Base-by-base conservation (phyloP, 495 filamentous ascomycete species). In the Aspergillus ellipticus region DNA sequence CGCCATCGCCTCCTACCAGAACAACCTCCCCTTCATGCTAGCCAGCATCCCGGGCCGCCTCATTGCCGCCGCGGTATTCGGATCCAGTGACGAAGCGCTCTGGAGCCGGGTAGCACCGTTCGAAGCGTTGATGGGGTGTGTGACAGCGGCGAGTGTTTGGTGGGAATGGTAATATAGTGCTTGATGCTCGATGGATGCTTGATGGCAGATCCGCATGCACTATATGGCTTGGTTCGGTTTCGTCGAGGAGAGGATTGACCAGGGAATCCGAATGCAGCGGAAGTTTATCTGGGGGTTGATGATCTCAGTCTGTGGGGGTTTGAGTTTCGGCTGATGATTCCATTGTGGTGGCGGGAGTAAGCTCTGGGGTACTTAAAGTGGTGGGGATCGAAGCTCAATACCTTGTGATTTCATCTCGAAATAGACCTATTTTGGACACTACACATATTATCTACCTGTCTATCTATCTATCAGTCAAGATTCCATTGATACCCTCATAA, bases 1-100 rank as follows among this genome's bases (percentile, higher is more conserved):
- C 49, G 53, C 57, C 2, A 57, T 67, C 22, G 59, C 65, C 6
- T 42, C 62, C 0, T 67, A 59, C 22, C 65, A 67, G 41, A 60
- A 67, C 37, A 65, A 67, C 31, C 58, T 61, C 35, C 62, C 65
- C 0, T 58, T 67, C 51, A 65, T 67, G 62, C 37, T 62, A 9
- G 57, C 49, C 6, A 47, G 59, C 0, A 39, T 67, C 7, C 62
- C 65, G n/a, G 65, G 65, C 0, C 54, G 65, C 21, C 22, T 67
- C 0, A 24, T 67, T 26, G 65, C 62, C 0, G 55, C 60, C 1
- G 42, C 60, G 9, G 65, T 67, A 2, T 65, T 67, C 52, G 15
- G 55, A 35, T 47, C 50, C 2, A 48, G 31, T 43, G 58, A 59
- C 15, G 45, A 26, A 11, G 65, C 56, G n/a, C 51, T 29, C 13